Conservation (phyloP, 2,329 filamentous ascomycete genomes). For the Botrytis tulipae region DNA sequence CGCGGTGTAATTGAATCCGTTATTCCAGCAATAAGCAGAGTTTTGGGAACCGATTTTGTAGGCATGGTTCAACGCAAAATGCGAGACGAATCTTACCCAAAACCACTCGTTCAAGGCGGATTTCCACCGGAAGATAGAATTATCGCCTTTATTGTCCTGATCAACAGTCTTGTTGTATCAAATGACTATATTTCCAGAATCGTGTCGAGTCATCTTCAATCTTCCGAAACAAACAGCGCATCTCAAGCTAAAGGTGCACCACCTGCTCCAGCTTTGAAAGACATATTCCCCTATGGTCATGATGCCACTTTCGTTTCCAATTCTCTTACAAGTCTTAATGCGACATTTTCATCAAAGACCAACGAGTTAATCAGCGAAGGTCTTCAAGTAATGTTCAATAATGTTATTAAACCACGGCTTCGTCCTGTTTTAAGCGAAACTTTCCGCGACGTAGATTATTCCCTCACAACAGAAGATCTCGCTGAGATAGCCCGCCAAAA, state of each 20-base stretch:
- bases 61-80: conserved; percentile 98
- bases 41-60: conserved; percentile 86
- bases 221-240: conserved; percentile 34
- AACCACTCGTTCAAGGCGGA: conserved; percentile 71
- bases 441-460: conserved; percentile 90
- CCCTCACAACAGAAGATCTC: conserved; percentile 61
- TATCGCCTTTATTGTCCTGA: conserved; percentile 83
- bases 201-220: conserved; percentile 63
- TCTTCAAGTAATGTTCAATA: conserved; percentile 79
- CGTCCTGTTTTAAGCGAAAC: conserved; percentile 82
- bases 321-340: conserved; percentile 66
- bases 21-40: conserved; percentile 72
- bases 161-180: conserved; percentile 92
- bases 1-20: conserved; percentile 73
- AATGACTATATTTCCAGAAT: conserved; percentile 90
- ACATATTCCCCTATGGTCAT: conserved; percentile 76
- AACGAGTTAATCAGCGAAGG: conserved; percentile 81
- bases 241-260: conserved; percentile 9
- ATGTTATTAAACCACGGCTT: conserved; percentile 81
- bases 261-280: conserved; percentile 45
- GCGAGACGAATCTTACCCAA: conserved; percentile 92
- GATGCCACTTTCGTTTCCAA: conserved; percentile 69
- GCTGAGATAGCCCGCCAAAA: conserved; percentile 54
- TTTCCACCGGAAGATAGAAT: conserved; percentile 86
- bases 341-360: conserved; percentile 73